Evolutionary conservation across 2,329 filamentous ascomycete genomes (phyloP), one percentile per base, ranked within the genome.

Genomic region (Biscogniauxia mediterranea): DNA sequence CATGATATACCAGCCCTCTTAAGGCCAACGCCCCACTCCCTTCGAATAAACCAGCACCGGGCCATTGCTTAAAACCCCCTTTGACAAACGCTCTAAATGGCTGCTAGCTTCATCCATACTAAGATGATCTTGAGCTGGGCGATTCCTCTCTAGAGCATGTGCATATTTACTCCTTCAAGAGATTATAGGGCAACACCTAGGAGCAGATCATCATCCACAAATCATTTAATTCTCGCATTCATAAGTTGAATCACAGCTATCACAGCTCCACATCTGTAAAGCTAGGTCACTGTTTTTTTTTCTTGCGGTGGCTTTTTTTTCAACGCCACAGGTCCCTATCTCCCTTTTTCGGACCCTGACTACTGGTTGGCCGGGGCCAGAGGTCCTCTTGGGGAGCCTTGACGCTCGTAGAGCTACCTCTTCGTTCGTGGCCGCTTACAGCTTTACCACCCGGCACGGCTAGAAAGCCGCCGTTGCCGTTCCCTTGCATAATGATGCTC

Each of bases 381-480:
- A 76, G 73, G 52, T 79, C 77, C n/a, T 72, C 69, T 7, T 66
- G 68, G 9, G 46, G 60, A 13, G 58, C 63, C 28, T 63, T 64
- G 28, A 61, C 59, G 57, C 65, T 66, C 52, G 62, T 62, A 19
- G 65, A 52, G 53, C 68, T 71, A 42, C 58, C 65, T 57, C 60
- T 71, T 38, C 67, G 66, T 52, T 61, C 65, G 54, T 61, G 55
- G 6, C 60, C 67, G 38, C 64, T 66, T 21, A 59, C 65, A 56
- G 60, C 67, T 42, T 60, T 56, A 38, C 66, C 67, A 28, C 74
- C 76, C 3, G 84, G 83, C 26, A 87, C 73, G 6, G 83, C 79
- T 60, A 86, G 69, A 67, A 86, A 87, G 13, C 80, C 79, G 5
- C 83, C 82, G 2, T 76, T 71, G 0, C 81, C 80, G 54, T 82